phyloP scores from a whole-genome alignment of 805 yeast species.

The Komagataella pseudopastoris region DNA sequence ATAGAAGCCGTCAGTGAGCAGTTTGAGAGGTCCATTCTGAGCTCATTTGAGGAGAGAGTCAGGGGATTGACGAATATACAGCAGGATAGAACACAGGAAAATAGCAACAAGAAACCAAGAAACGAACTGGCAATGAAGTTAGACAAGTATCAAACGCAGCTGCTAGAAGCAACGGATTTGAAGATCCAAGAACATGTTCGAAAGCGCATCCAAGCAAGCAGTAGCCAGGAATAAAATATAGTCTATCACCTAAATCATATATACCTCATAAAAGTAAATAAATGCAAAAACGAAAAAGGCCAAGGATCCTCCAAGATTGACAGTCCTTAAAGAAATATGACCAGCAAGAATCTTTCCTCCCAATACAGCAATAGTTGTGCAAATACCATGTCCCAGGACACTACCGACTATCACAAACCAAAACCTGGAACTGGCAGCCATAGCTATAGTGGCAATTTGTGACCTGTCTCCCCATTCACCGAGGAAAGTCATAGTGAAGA shows the following conservation, averaged over 20 bases:
- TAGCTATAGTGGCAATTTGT: constrained; percentile 94
- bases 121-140: constrained; percentile 11
- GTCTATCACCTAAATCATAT: background rate
- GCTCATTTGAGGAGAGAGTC: constrained; percentile 29
- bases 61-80: constrained; percentile 19
- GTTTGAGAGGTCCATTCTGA: constrained; percentile 17
- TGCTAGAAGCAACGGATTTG: background rate
- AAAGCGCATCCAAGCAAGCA: background rate
- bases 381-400: constrained; percentile 74
- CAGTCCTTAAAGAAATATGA: constrained; percentile 80
- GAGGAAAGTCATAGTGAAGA: constrained; percentile 86
- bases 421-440: constrained; percentile 95
- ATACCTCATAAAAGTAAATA: constrained; percentile 64
- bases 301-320: constrained; percentile 80
- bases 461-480: constrained; percentile 99
- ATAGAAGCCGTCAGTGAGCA: constrained; percentile 21
- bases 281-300: constrained; percentile 79
- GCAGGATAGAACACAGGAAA: constrained; percentile 27
- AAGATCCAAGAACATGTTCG: background rate
- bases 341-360: constrained; percentile 90
- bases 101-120: constrained; percentile 23
- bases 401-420: constrained; percentile 86
- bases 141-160: constrained; percentile 1
- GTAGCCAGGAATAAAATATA: background rate
- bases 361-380: constrained; percentile 82